Percentiles rank a stretch among this genome's conserved stretches.
Conservation (phyloP, 345 rosid genomes). For the Moricandia arvensis region DNA sequence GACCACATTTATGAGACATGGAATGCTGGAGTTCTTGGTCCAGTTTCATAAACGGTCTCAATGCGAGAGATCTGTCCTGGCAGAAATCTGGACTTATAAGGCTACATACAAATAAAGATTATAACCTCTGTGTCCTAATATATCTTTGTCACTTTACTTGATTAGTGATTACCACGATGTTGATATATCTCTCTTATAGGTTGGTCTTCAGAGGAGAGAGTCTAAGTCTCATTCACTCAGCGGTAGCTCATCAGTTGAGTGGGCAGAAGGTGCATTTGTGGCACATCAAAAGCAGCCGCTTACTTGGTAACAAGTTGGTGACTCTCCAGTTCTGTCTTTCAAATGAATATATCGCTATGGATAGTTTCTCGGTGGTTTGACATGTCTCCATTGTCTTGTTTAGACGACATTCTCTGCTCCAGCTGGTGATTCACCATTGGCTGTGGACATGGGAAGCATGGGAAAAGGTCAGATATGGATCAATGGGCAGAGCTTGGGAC, state of each 20-base stretch:
- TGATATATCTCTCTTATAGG: constrained; percentile 41
- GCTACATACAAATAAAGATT: constrained; percentile 35
- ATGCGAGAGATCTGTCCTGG: constrained; percentile 86
- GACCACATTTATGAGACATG: constrained; percentile 97
- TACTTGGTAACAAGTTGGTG: constrained; percentile 82
- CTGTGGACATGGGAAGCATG: constrained; percentile 91
- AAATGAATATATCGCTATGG: neutral
- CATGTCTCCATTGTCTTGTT: constrained; percentile 20
- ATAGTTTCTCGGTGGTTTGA: neutral
- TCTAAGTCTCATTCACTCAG: constrained; percentile 82
- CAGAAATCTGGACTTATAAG: constrained; percentile 98
- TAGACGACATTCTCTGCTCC: constrained; percentile 92
- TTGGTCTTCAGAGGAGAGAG: constrained; percentile 94
- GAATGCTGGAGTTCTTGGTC: constrained; percentile 97
- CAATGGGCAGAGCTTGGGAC: constrained; percentile 85
- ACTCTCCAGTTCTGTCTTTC: constrained; percentile 23
- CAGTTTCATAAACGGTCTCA: constrained; percentile 70
- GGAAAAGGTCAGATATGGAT: constrained; percentile 97
- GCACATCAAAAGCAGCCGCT: constrained; percentile 81
- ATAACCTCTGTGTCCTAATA: neutral
- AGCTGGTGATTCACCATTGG: constrained; percentile 75
- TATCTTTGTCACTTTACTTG: neutral
- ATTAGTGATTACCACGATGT: neutral
- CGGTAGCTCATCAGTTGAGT: constrained; percentile 86
- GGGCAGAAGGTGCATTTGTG: constrained; percentile 80